Evolutionary conservation across 2,329 filamentous ascomycete genomes (phyloP).

Genomic region (Capronia americana): DNA sequence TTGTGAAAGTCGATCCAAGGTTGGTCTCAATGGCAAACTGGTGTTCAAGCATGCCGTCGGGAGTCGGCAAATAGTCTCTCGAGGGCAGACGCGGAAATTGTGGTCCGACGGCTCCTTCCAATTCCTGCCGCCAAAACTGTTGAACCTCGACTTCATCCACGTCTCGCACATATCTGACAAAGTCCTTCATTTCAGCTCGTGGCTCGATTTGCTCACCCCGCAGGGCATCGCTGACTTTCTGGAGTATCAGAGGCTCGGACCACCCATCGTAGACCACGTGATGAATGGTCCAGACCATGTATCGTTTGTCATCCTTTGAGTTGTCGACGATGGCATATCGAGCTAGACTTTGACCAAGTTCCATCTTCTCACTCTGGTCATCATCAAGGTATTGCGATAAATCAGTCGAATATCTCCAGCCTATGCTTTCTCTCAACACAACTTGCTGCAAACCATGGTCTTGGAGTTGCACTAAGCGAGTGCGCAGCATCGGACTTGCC

Average conservation of each 20-base stretch:
- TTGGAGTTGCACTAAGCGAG: conserved; percentile 52
- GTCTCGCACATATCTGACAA: conserved; percentile 56
- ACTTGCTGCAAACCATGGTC: conserved; percentile 49
- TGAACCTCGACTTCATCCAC: conserved; percentile 49
- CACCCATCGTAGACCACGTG: conserved; percentile 61
- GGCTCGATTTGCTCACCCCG: conserved; percentile 11
- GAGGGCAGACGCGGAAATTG: conserved; percentile 60
- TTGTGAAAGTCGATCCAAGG: conserved; percentile 46
- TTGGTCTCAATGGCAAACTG: conserved; percentile 44
- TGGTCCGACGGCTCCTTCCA: conserved; percentile 54
- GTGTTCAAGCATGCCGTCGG: conserved; percentile 54
- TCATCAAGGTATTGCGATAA: conserved; percentile 42
- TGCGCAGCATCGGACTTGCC: conserved; percentile 57
- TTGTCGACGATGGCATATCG: conserved; percentile 47
- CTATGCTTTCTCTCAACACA: conserved; percentile 47
- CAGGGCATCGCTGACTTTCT: conserved; percentile 48
- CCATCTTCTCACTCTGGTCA: conserved; percentile 41
- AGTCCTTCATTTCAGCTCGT: conserved; percentile 51
- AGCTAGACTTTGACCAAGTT: conserved; percentile 47
- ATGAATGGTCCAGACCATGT: conserved; percentile 59
- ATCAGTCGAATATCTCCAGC: conserved; percentile 45
- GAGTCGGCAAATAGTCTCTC: conserved; percentile 53
- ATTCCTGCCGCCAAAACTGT: conserved; percentile 56
- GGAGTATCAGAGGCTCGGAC: conserved; percentile 49
- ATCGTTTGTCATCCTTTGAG: conserved; percentile 37